Evolutionary conservation across 106 monocot species (phyloP).

Genomic region (Platanthera zijinensis): DNA sequence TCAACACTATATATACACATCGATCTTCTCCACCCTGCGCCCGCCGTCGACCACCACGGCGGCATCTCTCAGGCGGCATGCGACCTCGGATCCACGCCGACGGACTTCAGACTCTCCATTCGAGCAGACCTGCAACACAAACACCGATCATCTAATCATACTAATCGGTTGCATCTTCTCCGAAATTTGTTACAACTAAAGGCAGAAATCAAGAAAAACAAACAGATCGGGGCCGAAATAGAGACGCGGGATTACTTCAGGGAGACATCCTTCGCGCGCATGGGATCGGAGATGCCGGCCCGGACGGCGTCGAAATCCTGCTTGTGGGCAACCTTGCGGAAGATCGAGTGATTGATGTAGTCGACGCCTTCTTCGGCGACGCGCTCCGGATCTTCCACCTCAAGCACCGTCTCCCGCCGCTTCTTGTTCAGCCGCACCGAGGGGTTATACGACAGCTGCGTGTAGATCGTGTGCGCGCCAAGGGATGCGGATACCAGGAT

Average conservation of each 20-base stretch:
- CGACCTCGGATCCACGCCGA: background rate
- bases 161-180: background rate
- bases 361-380: constrained; percentile 13
- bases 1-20: no score
- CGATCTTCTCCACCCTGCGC: no score
- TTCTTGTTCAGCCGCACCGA: constrained; percentile 23
- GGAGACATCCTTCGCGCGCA: background rate
- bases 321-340: constrained; percentile 22
- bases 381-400: constrained; percentile 23
- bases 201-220: background rate
- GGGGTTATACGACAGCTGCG: constrained; percentile 18
- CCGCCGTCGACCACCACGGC: background rate
- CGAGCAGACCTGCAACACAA: background rate
- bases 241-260: background rate
- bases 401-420: constrained; percentile 15
- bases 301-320: constrained; percentile 21
- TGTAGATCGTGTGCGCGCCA: constrained; percentile 13
- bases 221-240: background rate
- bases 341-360: constrained; percentile 21
- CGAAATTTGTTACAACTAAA: background rate
- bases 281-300: constrained; percentile 12
- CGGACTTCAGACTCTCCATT: background rate
- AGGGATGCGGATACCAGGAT: constrained; percentile 4
- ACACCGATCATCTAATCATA: background rate
- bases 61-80: background rate